Base-by-base conservation (phyloP, 1,139 yeast species). In the Eremothecium cymbalariae region DNA sequence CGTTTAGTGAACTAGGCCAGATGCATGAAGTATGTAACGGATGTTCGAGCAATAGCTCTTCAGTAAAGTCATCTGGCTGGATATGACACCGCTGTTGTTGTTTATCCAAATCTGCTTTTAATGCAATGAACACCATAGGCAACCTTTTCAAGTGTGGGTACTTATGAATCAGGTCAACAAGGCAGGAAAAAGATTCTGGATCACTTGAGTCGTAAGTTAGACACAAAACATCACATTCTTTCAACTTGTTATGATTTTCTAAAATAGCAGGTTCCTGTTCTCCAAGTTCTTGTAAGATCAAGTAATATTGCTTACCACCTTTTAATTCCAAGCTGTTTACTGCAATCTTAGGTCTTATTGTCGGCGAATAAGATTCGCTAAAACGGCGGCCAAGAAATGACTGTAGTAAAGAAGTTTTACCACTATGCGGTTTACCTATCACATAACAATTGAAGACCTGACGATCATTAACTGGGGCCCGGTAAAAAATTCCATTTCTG, bases 221-320 rank as follows among this genome's bases (percentile, higher is more conserved):
- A 57, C 97, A 90, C 2, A 90, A 60, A 2, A 86, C 95, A 57
- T 90, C 98, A 59, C 97, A 90, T 38, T 80, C 81, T 36, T 82
- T 85, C 12, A 90, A 57, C 31, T 86, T 68, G n/a, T 65, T 57
- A 32, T 69, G 68, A 51, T 86, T 84, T 37, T 76, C 88, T 18
- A 88, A 59, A 5, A 86, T 76, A 0, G 94, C 94, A 0, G 82
- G 76, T 51, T 85, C 95, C 23, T 82, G 63, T 45, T 83, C 95
- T 0, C 95, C 96, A 21, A 86, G 62, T 50, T 90, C 98, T 56
- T 88, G 95, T 29, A 90, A 58, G 35, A 90, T 85, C 50, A 90
- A 63, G 53, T 90, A 90, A 55, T 94, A 86, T 56, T 90, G 98
- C 53, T 85, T 88, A 1, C 97, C 97, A 2, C 97, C 97, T 36